A percentile compares a stretch with the other conserved stretches of the same genome.
These are phyloP conservation scores for Funneliformis mosseae DNA, from an alignment of 192 early-diverging fungal species.

Conservation along the genomic window DNA sequence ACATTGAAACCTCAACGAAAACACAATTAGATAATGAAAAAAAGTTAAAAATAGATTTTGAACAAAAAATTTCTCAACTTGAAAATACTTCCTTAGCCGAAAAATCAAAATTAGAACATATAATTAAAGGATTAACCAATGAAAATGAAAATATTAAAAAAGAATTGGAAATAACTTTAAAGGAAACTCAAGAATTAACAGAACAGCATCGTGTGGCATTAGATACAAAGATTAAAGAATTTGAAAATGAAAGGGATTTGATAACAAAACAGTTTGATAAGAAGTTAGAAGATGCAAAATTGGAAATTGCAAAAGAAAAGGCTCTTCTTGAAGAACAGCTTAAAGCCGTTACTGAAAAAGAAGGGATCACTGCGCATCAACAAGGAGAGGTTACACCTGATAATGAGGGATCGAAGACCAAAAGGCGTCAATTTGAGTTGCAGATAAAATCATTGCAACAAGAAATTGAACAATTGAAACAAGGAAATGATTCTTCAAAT, in stretches of 20 bases:
- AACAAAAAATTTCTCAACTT: background rate
- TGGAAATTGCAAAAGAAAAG: conserved; percentile 1
- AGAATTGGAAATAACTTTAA: too few species aligned
- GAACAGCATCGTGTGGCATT: background rate
- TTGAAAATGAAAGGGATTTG: background rate
- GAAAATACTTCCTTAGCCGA: background rate
- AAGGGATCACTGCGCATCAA: background rate
- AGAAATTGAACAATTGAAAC: conserved; percentile 11
- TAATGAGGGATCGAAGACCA: background rate
- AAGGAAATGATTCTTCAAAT: background rate
- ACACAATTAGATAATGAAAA: background rate
- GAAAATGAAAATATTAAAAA: background rate
- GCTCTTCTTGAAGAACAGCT: background rate
- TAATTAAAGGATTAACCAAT: background rate
- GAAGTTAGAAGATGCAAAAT: background rate
- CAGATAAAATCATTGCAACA: background rate
- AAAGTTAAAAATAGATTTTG: background rate
- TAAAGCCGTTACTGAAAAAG: background rate
- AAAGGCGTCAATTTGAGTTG: background rate
- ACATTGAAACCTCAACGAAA: background rate
- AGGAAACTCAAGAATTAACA: too few species aligned
- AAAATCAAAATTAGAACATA: background rate
- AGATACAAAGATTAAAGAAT: background rate
- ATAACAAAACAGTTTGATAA: conserved; percentile 1
- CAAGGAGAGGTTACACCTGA: background rate